Conservation (phyloP, 2,329 filamentous ascomycete genomes). For the Aspergillus pseudonomiae region DNA sequence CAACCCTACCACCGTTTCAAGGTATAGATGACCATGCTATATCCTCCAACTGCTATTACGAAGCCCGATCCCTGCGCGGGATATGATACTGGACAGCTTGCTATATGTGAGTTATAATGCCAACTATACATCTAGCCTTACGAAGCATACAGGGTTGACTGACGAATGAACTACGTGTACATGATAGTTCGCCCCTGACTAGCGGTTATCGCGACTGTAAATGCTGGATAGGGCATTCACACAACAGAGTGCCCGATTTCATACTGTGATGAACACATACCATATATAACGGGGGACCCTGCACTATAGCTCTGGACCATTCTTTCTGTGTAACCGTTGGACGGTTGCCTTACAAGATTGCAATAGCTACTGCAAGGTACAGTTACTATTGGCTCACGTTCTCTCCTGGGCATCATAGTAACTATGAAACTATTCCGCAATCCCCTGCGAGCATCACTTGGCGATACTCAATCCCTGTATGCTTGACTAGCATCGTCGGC, state of each 20-base stretch:
- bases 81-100: not conserved
- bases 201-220: no score
- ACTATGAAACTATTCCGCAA: not conserved
- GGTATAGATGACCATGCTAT: not conserved
- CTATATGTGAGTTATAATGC: no score
- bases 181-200: no score
- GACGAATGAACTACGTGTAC: no score
- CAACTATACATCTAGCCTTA: no score
- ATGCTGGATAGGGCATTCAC: no score
- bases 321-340: not conserved
- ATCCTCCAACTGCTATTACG: not conserved
- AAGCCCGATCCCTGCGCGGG: not conserved
- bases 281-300: no score
- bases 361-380: not conserved
- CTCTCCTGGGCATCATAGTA: not conserved
- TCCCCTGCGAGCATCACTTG: not conserved
- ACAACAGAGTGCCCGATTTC: no score
- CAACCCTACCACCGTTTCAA: not conserved
- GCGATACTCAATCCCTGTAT: not conserved
- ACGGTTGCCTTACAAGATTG: not conserved
- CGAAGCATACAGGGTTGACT: no score
- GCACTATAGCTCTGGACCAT: no score
- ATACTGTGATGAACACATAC: no score
- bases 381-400: not conserved
- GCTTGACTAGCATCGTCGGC: not conserved